A percentile compares a stretch with the other conserved stretches of the same genome.
Evolutionary conservation across 169 alveolate species (phyloP).

Genomic region (Babesia sp.): DNA sequence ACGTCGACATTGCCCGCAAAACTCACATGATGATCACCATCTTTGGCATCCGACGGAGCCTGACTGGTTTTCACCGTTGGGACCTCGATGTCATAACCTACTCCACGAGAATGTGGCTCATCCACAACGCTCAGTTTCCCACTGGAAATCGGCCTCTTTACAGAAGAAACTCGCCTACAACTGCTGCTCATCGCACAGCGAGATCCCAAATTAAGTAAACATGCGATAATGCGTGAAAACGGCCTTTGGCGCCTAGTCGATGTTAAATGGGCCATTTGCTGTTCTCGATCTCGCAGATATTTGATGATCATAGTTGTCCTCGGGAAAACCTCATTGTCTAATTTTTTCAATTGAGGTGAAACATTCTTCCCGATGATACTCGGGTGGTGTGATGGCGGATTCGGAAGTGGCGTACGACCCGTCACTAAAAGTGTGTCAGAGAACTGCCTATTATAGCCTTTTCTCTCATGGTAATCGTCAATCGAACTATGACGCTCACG

Average conservation of each 20-base stretch:
- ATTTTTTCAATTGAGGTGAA: background rate
- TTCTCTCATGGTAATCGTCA: background rate
- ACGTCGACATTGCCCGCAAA: background rate
- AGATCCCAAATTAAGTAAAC: background rate
- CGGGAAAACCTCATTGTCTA: background rate
- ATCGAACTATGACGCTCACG: constrained; percentile 7
- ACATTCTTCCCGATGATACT: background rate
- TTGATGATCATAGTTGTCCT: background rate
- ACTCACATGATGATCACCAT: background rate
- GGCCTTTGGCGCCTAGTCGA: background rate
- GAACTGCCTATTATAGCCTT: background rate
- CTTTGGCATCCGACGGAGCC: background rate
- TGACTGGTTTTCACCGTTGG: too few species aligned
- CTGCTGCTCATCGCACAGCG: constrained; percentile 3
- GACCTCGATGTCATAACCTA: background rate
- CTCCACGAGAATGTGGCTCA: background rate
- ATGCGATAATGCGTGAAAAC: background rate
- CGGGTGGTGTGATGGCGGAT: constrained; percentile 8
- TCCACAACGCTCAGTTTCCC: background rate
- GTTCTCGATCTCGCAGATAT: constrained; percentile 2
- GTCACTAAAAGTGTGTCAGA: constrained; percentile 1
- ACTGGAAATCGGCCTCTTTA: background rate
- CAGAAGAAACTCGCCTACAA: background rate
- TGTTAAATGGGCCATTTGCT: background rate
- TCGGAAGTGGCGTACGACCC: constrained; percentile 8